A percentile compares a stretch with the other conserved stretches of the same genome.
These are phyloP conservation scores for Podaxis sp. DNA, from an alignment of 768 basidiomycete species.

Conservation along the genomic window DNA sequence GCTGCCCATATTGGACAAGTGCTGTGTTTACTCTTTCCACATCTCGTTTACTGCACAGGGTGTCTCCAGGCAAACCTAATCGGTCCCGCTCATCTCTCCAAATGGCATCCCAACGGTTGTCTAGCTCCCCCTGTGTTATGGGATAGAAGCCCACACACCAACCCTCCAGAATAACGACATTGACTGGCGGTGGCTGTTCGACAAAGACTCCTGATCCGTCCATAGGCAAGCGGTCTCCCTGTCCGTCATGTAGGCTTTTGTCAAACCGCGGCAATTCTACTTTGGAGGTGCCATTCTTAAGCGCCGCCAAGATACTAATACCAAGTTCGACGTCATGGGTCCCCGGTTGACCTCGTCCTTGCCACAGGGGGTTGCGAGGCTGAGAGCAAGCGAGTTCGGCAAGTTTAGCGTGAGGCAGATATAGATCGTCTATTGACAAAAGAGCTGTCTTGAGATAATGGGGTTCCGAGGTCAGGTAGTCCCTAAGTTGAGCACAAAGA, in stretches of 20 bases:
- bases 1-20: conserved; percentile 51
- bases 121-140: conserved; percentile 44
- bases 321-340: conserved; percentile 84
- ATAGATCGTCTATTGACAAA: conserved; percentile 83
- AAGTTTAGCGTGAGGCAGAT: conserved; percentile 68
- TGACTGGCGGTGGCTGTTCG: conserved; percentile 34
- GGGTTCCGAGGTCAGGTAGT: conserved; percentile 36
- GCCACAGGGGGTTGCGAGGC: conserved; percentile 61
- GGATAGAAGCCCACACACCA: conserved; percentile 93
- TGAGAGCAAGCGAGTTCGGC: conserved; percentile 47
- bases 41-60: conserved; percentile 43
- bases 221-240: conserved; percentile 72
- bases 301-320: conserved; percentile 38
- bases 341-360: conserved; percentile 88
- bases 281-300: conserved; percentile 41
- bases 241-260: conserved; percentile 75
- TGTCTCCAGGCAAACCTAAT: conserved; percentile 31
- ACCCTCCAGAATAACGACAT: conserved; percentile 91
- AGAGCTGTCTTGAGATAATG: conserved; percentile 53
- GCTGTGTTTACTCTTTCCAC: conserved; percentile 60
- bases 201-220: conserved; percentile 39
- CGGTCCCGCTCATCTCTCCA: conserved; percentile 36
- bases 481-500: conserved; percentile 55
- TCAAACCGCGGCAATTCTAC: conserved; percentile 79
- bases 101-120: conserved; percentile 44